phyloP scores from a whole-genome alignment of 1,139 yeast species.

The Pichia sp. region DNA sequence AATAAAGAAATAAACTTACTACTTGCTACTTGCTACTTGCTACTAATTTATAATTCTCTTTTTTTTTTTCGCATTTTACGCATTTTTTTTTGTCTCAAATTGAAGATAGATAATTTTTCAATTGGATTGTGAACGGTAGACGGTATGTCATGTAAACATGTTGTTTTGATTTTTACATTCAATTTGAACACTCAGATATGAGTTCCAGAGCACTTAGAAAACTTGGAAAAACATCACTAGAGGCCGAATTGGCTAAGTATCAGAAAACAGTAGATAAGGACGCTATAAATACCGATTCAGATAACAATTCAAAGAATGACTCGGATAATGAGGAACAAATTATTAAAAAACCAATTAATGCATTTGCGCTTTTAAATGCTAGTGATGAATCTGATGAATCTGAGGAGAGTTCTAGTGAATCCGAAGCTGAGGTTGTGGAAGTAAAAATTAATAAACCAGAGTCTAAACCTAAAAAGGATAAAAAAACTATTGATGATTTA shows the following conservation, averaged over 20 bases:
- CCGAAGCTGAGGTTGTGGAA: neutral
- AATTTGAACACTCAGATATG: slow-evolving; percentile 35
- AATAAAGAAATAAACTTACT: too few species aligned
- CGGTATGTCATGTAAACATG: too few species aligned
- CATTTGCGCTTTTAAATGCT: slow-evolving; percentile 46
- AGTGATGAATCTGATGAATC: slow-evolving; percentile 23
- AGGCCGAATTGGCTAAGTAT: slow-evolving; percentile 31
- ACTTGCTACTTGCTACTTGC: too few species aligned
- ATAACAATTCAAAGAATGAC: too few species aligned
- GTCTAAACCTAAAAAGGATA: slow-evolving; percentile 11
- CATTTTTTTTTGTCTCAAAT: too few species aligned
- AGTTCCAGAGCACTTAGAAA: slow-evolving; percentile 63
- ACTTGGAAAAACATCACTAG: slow-evolving; percentile 38
- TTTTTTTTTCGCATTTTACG: too few species aligned
- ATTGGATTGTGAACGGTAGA: too few species aligned
- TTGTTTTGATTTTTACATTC: too few species aligned
- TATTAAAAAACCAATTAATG: slow-evolving; percentile 33
- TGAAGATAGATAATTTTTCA: too few species aligned
- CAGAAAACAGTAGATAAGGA: too few species aligned
- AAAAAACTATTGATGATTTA: slow-evolving; percentile 18
- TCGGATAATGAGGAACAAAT: slow-evolving; percentile 18
- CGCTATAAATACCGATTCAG: too few species aligned
- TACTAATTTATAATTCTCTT: too few species aligned
- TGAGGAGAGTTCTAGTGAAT: neutral
- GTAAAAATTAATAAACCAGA: slow-evolving; percentile 13